These are phyloP conservation scores for Calonectria fujianensis DNA, from an alignment of 2,329 filamentous ascomycete species.

Conservation along the genomic window DNA sequence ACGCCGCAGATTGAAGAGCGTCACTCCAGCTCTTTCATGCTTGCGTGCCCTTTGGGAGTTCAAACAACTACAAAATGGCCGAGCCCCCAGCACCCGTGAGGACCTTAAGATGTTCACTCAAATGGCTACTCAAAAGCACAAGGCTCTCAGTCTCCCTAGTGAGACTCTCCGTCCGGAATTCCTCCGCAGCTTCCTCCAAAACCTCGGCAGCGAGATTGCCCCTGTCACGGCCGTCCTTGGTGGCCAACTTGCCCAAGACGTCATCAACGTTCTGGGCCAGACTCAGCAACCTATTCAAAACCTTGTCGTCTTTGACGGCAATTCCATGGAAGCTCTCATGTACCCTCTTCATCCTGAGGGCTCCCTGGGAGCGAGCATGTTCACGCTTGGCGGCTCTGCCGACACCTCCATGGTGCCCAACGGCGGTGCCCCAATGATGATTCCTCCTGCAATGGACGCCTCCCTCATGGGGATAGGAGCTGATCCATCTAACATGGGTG, in stretches of 20 bases:
- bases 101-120: constrained; percentile 87
- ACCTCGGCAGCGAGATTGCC: constrained; percentile 87
- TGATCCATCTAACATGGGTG: constrained; percentile 51
- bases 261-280: constrained; percentile 95
- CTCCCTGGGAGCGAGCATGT: constrained; percentile 69
- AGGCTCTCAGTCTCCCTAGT: constrained; percentile 80
- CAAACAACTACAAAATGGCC: constrained; percentile 69
- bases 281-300: constrained; percentile 98
- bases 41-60: constrained; percentile 95
- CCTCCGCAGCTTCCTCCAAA: constrained; percentile 89
- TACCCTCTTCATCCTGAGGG: constrained; percentile 87
- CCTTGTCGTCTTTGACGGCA: constrained; percentile 92
- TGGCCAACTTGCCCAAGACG: constrained; percentile 93
- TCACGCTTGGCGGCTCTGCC: constrained; percentile 57
- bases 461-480: constrained; percentile 49
- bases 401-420: constrained; percentile 49
- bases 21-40: constrained; percentile 90
- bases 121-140: constrained; percentile 85
- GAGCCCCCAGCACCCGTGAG: constrained; percentile 73
- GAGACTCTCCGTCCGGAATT: constrained; percentile 83
- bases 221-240: constrained; percentile 93
- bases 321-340: constrained; percentile 84
- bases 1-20: constrained; percentile 81
- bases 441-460: constrained; percentile 49
- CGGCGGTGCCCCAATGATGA: constrained; percentile 50